These are phyloP conservation scores for Tulasnella sp. DNA, from an alignment of 768 basidiomycete species.

Conservation along the genomic window DNA sequence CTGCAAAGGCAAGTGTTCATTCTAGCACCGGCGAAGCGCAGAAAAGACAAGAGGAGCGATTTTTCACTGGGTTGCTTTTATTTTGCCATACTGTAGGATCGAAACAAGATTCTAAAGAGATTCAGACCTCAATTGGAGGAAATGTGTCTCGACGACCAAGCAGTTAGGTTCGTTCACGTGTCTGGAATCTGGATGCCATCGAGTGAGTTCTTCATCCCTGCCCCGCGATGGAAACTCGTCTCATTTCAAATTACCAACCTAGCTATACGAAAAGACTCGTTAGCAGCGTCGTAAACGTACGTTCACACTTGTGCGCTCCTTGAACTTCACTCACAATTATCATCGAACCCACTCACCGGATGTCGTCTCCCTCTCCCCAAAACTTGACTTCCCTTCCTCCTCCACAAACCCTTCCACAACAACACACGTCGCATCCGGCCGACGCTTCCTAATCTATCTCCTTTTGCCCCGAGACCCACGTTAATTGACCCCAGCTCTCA, in stretches of 20 bases:
- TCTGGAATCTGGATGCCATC: slow-evolving; percentile 82
- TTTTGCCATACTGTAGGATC: slow-evolving; percentile 51
- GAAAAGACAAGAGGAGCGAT: too few species aligned
- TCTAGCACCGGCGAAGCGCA: too few species aligned
- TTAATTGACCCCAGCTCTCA: slow-evolving; percentile 83
- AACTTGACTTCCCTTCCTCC: slow-evolving; percentile 47
- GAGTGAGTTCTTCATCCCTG: slow-evolving; percentile 59
- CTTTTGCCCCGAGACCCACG: slow-evolving; percentile 76
- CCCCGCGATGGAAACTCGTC: not conserved
- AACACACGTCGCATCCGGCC: slow-evolving; percentile 42
- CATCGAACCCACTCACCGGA: too few species aligned
- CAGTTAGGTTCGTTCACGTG: slow-evolving; percentile 87
- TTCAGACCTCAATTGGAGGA: slow-evolving; percentile 86
- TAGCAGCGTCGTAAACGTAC: slow-evolving; percentile 62
- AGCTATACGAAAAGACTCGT: slow-evolving; percentile 88
- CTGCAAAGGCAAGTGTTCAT: slow-evolving; percentile 59
- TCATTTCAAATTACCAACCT: not conserved
- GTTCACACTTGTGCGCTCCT: not conserved
- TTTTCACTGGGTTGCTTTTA: not conserved
- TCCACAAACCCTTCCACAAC: slow-evolving; percentile 44
- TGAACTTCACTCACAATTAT: not conserved
- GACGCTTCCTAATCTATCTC: slow-evolving; percentile 77
- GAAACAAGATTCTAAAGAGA: slow-evolving; percentile 85
- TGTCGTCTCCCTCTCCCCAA: slow-evolving; percentile 55
- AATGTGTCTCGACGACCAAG: slow-evolving; percentile 85